A percentile compares a stretch with the other conserved stretches of the same genome.
These are phyloP conservation scores for Pestalotiopsis sp. DNA, from an alignment of 2,329 filamentous ascomycete species.

Conservation along the genomic window DNA sequence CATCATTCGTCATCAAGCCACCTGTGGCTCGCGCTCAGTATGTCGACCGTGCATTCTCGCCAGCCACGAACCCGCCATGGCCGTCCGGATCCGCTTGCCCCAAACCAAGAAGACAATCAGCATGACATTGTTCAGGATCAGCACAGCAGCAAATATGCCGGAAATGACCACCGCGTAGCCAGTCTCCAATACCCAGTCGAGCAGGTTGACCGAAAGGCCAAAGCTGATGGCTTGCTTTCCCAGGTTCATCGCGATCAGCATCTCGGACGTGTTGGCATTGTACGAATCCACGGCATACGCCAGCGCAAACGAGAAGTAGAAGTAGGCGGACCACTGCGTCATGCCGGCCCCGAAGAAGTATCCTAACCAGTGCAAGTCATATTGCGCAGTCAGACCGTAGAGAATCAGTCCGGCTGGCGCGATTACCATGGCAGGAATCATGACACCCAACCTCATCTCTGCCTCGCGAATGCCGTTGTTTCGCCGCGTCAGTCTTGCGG, in stretches of 20 bases:
- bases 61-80: constrained; percentile 48
- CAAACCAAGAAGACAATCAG: constrained; percentile 52
- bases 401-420: constrained; percentile 39
- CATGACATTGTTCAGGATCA: constrained; percentile 51
- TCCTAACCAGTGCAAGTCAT: constrained; percentile 44
- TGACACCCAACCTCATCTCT: constrained; percentile 42
- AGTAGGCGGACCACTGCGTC: constrained; percentile 52
- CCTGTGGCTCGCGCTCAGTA: constrained; percentile 1
- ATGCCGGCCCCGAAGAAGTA: constrained; percentile 55
- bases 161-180: constrained; percentile 55
- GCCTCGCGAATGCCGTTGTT: constrained; percentile 45
- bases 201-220: constrained; percentile 50
- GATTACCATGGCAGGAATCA: constrained; percentile 35
- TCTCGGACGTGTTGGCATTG: constrained; percentile 61
- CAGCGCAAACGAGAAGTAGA: constrained; percentile 60
- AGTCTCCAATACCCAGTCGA: constrained; percentile 51
- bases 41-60: constrained; percentile 44
- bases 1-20: constrained; percentile 7
- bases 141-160: constrained; percentile 50
- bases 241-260: constrained; percentile 63
- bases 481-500: constrained; percentile 38
- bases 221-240: constrained; percentile 60
- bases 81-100: constrained; percentile 51
- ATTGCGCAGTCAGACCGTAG: constrained; percentile 39
- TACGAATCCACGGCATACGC: constrained; percentile 65